Evolutionary conservation across 306 rosid genomes (phyloP).

Genomic region (Delonix regia): DNA sequence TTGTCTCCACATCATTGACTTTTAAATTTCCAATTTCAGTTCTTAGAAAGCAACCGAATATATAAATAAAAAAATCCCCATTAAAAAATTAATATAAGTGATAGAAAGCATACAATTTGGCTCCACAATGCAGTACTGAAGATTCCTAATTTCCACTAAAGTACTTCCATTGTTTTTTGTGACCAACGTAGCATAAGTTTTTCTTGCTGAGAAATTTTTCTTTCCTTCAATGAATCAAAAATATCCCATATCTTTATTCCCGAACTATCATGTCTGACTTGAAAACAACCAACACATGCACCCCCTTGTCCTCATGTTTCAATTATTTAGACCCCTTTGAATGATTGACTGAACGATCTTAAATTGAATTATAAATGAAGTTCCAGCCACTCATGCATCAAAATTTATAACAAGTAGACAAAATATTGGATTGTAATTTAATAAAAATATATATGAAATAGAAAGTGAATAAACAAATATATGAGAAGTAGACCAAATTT

Average conservation of each 20-base stretch:
- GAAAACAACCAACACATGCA: conserved; percentile 47
- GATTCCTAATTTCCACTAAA: conserved; percentile 45
- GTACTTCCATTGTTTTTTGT: conserved; percentile 26
- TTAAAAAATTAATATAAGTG: conserved; percentile 3
- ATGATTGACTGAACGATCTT: background rate
- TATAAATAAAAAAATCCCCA: background rate
- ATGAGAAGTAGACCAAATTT: background rate
- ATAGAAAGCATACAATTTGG: conserved; percentile 41
- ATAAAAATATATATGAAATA: background rate
- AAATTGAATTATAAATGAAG: background rate
- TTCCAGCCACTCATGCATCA: background rate
- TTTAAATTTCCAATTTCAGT: conserved; percentile 34
- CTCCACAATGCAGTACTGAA: conserved; percentile 47
- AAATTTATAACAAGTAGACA: background rate
- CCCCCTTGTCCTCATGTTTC: conserved; percentile 45
- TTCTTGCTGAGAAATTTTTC: conserved; percentile 42
- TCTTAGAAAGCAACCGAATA: conserved; percentile 33
- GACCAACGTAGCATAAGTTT: conserved; percentile 31
- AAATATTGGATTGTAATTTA: background rate
- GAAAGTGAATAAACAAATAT: background rate
- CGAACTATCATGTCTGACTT: conserved; percentile 63
- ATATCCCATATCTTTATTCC: conserved; percentile 55
- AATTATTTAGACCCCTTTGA: conserved; percentile 51
- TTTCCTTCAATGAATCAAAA: conserved; percentile 44
- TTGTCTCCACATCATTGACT: conserved; percentile 33